Evolutionary conservation across 1,284 basidiomycete species (phyloP), one percentile per base, ranked within the genome.

Genomic region (Amylostereum areolatum): DNA sequence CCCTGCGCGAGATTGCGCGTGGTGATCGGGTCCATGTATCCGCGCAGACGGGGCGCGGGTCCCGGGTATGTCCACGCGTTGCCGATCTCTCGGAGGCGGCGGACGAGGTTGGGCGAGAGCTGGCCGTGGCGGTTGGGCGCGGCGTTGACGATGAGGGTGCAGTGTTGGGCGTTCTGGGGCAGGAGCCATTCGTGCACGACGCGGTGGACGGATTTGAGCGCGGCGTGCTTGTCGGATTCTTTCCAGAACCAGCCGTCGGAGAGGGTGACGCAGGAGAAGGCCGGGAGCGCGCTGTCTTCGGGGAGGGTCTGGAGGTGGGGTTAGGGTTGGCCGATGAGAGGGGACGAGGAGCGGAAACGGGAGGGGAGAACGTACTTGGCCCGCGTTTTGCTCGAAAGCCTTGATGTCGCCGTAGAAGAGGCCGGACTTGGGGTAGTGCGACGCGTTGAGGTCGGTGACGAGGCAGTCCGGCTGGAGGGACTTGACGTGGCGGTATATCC

Each of bases 221-320:
- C 28, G 8, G 31, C 11, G 12, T 37, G 34, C 9, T 40, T 41
- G 35, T 52, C 51, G 28, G 39, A 32, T 27, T 28, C 28, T 27
- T 52, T 52, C 47, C 47, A 52, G 43, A 52, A 52, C 51, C 51
- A 52, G 29, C 44, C 41, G 27, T 49, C 47, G 3, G 51, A 49
- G 28, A 52, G 42, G 18, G 51, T 52, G 35, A 48, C 35, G 43
- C 51, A 52, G 27, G 41, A 48, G 24, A 48, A 47, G 6, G 51
- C 51, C 30, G 51, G 51, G 29, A 49, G 9, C 30, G 30, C 12
- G 36, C 41, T 52, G 12, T 37, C 43, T 8, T 32, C 12, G n/a
- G 51, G 47, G 31, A 51, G n/a, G 42, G 25, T 28, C 42, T 43
- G 42, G 7, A n/a, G n/a, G n/a, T n/a, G n/a, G n/a, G n/a, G n/a